Base-by-base conservation (phyloP, 1,284 basidiomycete species). In the Ganoderma sinense region DNA sequence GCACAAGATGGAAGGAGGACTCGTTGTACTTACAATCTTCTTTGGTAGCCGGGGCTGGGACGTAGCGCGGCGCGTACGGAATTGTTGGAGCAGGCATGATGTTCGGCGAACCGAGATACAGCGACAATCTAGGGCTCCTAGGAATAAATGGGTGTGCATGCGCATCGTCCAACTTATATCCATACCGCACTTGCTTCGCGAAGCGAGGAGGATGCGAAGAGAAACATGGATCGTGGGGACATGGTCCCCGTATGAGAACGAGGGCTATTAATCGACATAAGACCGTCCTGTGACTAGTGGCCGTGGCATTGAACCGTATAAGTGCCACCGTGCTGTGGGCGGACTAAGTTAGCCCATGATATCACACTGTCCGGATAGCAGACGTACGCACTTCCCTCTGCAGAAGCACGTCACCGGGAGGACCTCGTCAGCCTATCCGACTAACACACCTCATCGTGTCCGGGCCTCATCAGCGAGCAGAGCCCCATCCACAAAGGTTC, bases 31-130 rank as follows among this genome's bases (percentile, higher is more conserved):
- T 72, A 84, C 84, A 71, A 18, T 81, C 68, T 59, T 77, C 80
- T 41, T 75, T 72, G 4, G 83, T 83, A 43, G 55, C 65, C 2
- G 79, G 77, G 20, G 82, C 80, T 11, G 80, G 80, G 11, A 78
- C 71, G 66, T 83, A 84, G 71, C 80, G 82, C 33, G 81, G 78
- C 13, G 78, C 73, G 13, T 62, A 40, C 16, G 75, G 71, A 6
- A 70, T 20, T 11, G 65, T 68, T 1, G 64, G 45, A 13, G 65
- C 62, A 18, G 71, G 71, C 71, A 72, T 72, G 40, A 23, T 66
- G 59, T 56, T 31, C 14, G 20, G 18, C 31, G 11, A 6, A 31
- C 16, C 29, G 8, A 26, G 23, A 26, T 26, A 26, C 23, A 26
- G 23, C 16, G 53, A 56, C 31, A 6, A 31, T 18, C 53, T 4